These are phyloP conservation scores for Nemania abortiva DNA, from an alignment of 2,329 filamentous ascomycete species.

Conservation along the genomic window DNA sequence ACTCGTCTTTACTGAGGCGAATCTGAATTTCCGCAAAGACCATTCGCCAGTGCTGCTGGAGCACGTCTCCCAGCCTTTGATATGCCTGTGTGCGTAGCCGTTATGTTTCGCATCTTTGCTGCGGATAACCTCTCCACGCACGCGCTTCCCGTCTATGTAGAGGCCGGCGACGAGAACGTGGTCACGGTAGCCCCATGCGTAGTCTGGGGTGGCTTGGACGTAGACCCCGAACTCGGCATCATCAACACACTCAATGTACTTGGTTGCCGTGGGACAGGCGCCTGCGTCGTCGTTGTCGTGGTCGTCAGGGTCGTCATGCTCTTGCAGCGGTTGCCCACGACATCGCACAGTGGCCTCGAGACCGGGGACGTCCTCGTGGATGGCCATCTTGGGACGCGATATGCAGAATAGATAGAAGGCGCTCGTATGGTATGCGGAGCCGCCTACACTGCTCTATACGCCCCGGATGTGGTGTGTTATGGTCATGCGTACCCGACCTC, in stretches of 20 bases:
- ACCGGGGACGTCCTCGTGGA: constrained; percentile 46
- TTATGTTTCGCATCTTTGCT: not conserved
- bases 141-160: constrained; percentile 45
- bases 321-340: constrained; percentile 36
- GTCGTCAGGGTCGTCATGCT: constrained; percentile 46
- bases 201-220: constrained; percentile 37
- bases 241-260: constrained; percentile 51
- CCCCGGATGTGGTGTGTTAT: not conserved
- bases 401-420: not conserved
- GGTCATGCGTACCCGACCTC: not conserved
- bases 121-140: constrained; percentile 23
- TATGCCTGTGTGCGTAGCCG: not conserved
- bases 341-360: constrained; percentile 45
- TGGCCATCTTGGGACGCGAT: constrained; percentile 41
- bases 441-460: not conserved
- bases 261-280: constrained; percentile 32
- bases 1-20: constrained; percentile 48
- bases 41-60: constrained; percentile 16
- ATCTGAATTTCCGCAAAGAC: constrained; percentile 43
- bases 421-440: not conserved
- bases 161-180: constrained; percentile 37
- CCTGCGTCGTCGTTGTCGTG: constrained; percentile 19
- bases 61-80: constrained; percentile 20
- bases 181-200: constrained; percentile 46
- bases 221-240: constrained; percentile 45